Evolutionary conservation across 176 grass and related monocot species (phyloP), one percentile per base, ranked within the genome.

Genomic region (Oryza brachyantha): DNA sequence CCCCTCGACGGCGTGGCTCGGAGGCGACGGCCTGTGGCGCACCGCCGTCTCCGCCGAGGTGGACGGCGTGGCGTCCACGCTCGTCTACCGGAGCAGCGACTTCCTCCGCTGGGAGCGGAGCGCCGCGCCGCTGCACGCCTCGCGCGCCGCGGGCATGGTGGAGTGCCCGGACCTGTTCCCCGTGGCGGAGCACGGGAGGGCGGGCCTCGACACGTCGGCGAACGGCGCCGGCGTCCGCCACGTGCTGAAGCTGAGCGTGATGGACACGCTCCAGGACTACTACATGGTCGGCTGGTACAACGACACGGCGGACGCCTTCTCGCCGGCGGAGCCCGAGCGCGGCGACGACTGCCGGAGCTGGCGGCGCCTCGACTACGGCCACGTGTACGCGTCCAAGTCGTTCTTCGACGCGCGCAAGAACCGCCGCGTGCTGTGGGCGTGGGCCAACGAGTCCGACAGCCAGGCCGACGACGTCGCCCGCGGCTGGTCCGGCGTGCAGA

Each of bases 201-300:
- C 50, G 8, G 76, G 76, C 0, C 43, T 79, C 1, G 76, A 79
- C 34, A 13, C 32, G 16, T 68, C 64, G 0, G 22, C 7, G 13
- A 0, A 26, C 0, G 8, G 8, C 16, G 17, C 4, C 7, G 8
- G n/a, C 4, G 9, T 26, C 3, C 55, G 55, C 11, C 36, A 79
- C 16, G 43, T 68, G 8, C 16, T 68, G 22, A 79, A 79, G 46
- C 38, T 57, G 5, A 79, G 64, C 77, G 64, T 79, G 8, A 50
- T 50, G 46, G 64, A 79, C 22, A 4, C 10, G 4, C 16, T 10
- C 46, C 46, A 65, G 1, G 64, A 79, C 34, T 68, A 79, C 43
- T 79, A 68, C 77, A 79, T 65, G 5, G 9, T 79, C 0, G 77
- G 64, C 13, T 1, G 0, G 0, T 79, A 79, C 22, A 63, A 68